These are phyloP conservation scores for Oryza officinalis DNA, from an alignment of 176 grass and related monocot species.

Conservation along the genomic window DNA sequence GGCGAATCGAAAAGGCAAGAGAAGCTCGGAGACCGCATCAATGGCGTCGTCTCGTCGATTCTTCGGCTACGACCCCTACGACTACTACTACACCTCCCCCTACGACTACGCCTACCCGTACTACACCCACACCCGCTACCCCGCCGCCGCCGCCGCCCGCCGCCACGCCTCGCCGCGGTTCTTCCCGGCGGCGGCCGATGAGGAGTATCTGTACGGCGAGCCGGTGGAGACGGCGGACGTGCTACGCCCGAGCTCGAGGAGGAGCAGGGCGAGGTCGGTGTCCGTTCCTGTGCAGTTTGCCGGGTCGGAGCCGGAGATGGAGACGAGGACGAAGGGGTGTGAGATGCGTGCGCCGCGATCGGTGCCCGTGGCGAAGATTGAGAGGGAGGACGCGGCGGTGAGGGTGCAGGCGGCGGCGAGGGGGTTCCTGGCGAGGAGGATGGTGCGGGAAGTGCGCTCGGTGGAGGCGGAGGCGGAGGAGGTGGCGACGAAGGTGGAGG, in stretches of 20 bases:
- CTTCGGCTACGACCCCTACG: constrained; percentile 35
- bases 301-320: constrained; percentile 12
- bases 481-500: neutral
- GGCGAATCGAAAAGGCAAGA: neutral
- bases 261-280: neutral
- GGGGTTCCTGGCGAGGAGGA: constrained; percentile 57
- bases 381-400: constrained; percentile 26
- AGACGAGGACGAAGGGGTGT: neutral
- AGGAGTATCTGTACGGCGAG: neutral
- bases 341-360: neutral
- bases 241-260: neutral
- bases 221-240: neutral
- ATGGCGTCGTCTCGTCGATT: constrained; percentile 38
- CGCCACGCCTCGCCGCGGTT: neutral
- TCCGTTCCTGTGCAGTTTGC: constrained; percentile 32
- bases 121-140: neutral
- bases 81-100: constrained; percentile 29
- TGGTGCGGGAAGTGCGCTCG: constrained; percentile 26
- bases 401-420: constrained; percentile 57
- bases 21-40: neutral
- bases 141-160: neutral
- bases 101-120: neutral
- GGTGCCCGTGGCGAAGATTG: neutral
- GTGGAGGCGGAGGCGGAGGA: constrained; percentile 47
- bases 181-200: neutral